Conservation (phyloP, 1,139 yeast species). For the Torulaspora globosa region DNA sequence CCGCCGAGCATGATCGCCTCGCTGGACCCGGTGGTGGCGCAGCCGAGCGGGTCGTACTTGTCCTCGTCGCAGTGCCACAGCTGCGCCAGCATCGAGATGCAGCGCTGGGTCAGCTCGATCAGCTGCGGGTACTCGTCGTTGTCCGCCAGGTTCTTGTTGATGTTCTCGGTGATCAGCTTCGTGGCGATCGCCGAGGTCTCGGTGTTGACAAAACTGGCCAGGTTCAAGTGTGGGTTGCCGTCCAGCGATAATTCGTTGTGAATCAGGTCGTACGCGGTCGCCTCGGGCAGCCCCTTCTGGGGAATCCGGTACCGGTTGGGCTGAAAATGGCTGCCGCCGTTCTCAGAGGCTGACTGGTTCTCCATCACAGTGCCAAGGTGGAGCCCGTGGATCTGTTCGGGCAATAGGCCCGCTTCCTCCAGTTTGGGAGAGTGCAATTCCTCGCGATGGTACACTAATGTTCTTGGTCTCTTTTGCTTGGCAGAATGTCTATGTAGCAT, state of each 20-base stretch:
- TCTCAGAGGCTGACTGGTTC: conserved; percentile 2
- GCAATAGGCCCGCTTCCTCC: conserved; percentile 22
- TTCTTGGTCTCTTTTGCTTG: conserved; percentile 15
- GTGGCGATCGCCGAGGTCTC: conserved; percentile 49
- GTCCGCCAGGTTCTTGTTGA: conserved; percentile 86
- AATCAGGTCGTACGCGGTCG: conserved; percentile 58
- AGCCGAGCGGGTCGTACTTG: conserved; percentile 58
- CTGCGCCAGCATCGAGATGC: conserved; percentile 72
- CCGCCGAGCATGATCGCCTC: conserved; percentile 95
- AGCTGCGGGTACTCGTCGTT: conserved; percentile 90
- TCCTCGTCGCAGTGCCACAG: conserved; percentile 65
- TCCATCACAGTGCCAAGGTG: conserved; percentile 4
- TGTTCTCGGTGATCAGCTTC: conserved; percentile 58
- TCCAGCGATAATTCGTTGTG: conserved; percentile 74
- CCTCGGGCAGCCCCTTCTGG: conserved; percentile 48
- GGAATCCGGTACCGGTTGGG: conserved; percentile 53
- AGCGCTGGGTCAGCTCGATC: conserved; percentile 73
- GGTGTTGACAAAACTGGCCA: conserved; percentile 89
- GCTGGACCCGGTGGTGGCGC: conserved; percentile 91
- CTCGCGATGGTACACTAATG: conserved; percentile 9
- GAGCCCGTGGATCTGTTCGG: conserved; percentile 19
- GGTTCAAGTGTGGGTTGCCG: conserved; percentile 76
- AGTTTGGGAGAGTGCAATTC: conserved; percentile 6
- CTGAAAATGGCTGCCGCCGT: conserved; percentile 10
- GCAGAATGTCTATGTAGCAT: conserved; percentile 26